Evolutionary conservation across 2,329 filamentous ascomycete genomes (phyloP), one percentile per base, ranked within the genome.

Genomic region (Colletotrichum gloeosporioides): DNA sequence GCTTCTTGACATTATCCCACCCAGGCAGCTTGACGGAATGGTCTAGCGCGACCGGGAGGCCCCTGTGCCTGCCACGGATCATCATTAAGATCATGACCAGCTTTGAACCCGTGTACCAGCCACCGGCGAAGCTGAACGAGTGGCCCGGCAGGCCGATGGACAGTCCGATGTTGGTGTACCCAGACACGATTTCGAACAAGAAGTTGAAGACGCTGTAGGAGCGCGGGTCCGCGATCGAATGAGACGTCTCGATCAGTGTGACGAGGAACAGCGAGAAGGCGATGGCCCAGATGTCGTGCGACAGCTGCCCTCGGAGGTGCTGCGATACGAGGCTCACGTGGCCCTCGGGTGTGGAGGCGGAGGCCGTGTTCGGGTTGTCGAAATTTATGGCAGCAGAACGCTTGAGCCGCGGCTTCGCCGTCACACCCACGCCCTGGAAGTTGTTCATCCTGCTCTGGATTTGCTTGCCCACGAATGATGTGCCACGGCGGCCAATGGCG

Each of bases 211-310:
- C 88, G 31, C 89, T 89, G 81, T 89, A 93, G 32, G 81, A 88
- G 13, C 83, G 82, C 0, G 91, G 90, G 71, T 91, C 87, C 8
- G 81, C 79, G 3, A 87, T 83, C 70, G 90, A 92, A 71, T 91
- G 88, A 8, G 84, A 82, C 4, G 89, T 90, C 81, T 94, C 92
- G 64, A 93, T 91, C 59, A 91, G 87, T 64, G 88, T 87, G 73
- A 94, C 91, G 39, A 92, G 82, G 71, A 93, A 86, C 10, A 93
- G 87, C 3, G 91, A 90, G 0, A 93, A 82, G 4, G 91, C 89
- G 16, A 94, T 89, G 85, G 89, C 92, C 92, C 92, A 94, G n/a
- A 94, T 85, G 80, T 94, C 93, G 81, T 94, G 91, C 39, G 91
- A 90, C 6, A 94, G 87, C 80, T 94, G 92, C 8, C 89, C 89